These are phyloP conservation scores for Podospora anserina DNA, from an alignment of 495 filamentous ascomycete genomes.

Conservation along the genomic window DNA sequence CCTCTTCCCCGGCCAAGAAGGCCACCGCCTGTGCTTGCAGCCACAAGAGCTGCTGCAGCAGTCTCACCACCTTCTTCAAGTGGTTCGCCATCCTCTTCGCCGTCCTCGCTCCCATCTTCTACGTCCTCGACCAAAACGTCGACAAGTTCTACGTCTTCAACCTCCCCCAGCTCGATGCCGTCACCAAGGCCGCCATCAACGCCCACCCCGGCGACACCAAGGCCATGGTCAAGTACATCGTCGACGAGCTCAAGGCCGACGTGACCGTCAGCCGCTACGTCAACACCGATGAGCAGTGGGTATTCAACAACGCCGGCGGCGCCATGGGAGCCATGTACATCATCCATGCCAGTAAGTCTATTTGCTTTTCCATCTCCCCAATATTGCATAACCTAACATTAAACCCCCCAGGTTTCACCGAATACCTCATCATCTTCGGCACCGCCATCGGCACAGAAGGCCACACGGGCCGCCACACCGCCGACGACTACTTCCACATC, in stretches of 20 bases:
- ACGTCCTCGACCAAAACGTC: constrained; percentile 64
- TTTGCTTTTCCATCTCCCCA: background rate
- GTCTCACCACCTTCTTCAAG: constrained; percentile 45
- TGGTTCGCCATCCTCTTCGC: constrained; percentile 60
- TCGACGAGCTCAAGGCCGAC: constrained; percentile 49
- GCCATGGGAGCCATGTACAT: constrained; percentile 91
- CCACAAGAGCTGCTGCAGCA: constrained; percentile 18
- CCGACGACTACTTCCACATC: constrained; percentile 93
- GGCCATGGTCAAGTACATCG: constrained; percentile 64
- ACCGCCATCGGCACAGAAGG: constrained; percentile 86
- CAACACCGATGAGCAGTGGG: constrained; percentile 62
- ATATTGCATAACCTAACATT: background rate
- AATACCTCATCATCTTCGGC: constrained; percentile 43
- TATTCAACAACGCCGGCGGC: constrained; percentile 76
- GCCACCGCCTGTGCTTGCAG: constrained; percentile 3
- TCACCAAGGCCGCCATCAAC: constrained; percentile 62
- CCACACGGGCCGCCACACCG: constrained; percentile 80
- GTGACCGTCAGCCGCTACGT: constrained; percentile 46
- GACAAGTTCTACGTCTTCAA: constrained; percentile 76
- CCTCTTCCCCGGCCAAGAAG: constrained; percentile 16
- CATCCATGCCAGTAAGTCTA: constrained; percentile 68
- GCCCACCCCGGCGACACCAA: constrained; percentile 68
- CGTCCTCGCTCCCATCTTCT: constrained; percentile 56
- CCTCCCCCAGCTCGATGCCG: constrained; percentile 61
- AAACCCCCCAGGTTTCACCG: constrained; percentile 14